Evolutionary conservation across 768 basidiomycete species (phyloP), one percentile per base, ranked within the genome.

Genomic region (Gautieria morchelliformis): DNA sequence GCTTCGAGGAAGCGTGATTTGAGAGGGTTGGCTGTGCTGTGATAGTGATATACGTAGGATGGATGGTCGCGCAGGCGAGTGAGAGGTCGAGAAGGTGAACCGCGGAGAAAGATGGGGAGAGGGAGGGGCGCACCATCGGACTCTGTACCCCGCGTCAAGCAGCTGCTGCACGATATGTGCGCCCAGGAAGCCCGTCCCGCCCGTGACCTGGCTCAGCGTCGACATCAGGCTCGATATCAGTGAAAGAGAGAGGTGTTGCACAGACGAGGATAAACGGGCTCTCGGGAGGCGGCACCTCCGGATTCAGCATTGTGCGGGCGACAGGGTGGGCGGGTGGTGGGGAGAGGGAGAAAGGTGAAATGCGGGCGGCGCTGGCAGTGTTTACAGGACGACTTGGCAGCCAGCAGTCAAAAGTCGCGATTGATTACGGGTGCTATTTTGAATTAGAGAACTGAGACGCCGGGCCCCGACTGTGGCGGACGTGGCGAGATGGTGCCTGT

Each of bases 121-220:
- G 2, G 4, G 35, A 14, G 2, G 35, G 35, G 35, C 35, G 10
- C 35, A 37, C 53, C 53, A 55, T 27, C 53, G 27, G 27, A 76
- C 74, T n/a, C 68, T 65, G 60, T 73, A 74, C 14, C 74, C 74
- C 22, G 59, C 66, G 32, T 65, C 64, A 19, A 75, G 56, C 27
- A 72, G 63, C 33, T 65, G 59, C 33, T 68, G 61, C 45, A 69
- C 72, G 8, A 74, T 68, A 49, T 75, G 72, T 9, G 72, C 68
- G 54, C 70, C 74, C 37, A 75, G 66, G 63, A 72, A 75, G 39
- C 74, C 74, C 51, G 71, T 68, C 17, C 68, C 63, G 40, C 74
- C 74, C 59, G 74, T 75, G 37, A 75, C 71, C 74, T 75, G 30
- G 27, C 54, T 32, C 9, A 44, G 30, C 19, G 10, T 44, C 10